phyloP scores from a whole-genome alignment of 352 stramenopile species.

The Phytopythium helicoides region DNA sequence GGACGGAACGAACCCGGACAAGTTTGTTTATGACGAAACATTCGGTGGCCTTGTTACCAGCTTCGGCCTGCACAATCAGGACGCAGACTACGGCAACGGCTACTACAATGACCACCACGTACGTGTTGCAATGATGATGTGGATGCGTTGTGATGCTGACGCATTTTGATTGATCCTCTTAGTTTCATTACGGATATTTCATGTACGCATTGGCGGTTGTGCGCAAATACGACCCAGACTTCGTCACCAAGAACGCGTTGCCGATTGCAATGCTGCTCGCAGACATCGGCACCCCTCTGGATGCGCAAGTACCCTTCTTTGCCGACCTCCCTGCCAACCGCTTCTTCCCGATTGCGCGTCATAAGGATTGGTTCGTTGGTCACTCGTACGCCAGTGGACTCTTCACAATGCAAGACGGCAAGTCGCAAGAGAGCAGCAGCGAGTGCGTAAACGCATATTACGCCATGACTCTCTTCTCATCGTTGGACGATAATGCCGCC shows the following conservation, averaged over 20 bases:
- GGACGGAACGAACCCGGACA: slow-evolving; percentile 50
- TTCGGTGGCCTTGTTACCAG: slow-evolving; percentile 91
- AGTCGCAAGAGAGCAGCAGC: slow-evolving; percentile 95
- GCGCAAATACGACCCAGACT: slow-evolving; percentile 70
- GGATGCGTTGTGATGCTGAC: slow-evolving; percentile 6
- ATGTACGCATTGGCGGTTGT: slow-evolving; percentile 80
- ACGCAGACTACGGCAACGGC: slow-evolving; percentile 85
- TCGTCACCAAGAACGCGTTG: slow-evolving; percentile 54
- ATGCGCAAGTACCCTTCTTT: slow-evolving; percentile 47
- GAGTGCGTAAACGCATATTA: slow-evolving; percentile 97
- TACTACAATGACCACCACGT: slow-evolving; percentile 87
- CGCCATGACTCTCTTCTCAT: slow-evolving; percentile 86
- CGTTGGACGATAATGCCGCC: slow-evolving; percentile 41
- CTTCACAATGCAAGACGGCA: slow-evolving; percentile 93
- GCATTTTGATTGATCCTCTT: slow-evolving; percentile 4
- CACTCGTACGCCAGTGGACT: slow-evolving; percentile 96
- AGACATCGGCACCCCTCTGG: slow-evolving; percentile 63
- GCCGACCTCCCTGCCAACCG: slow-evolving; percentile 39
- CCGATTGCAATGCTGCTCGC: slow-evolving; percentile 59
- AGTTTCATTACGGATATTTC: slow-evolving; percentile 96
- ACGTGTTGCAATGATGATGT: slow-evolving; percentile 8
- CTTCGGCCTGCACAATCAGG: slow-evolving; percentile 64
- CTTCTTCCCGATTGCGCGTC: slow-evolving; percentile 86
- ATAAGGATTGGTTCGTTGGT: slow-evolving; percentile 96
- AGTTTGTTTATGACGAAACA: slow-evolving; percentile 91